Percentiles rank a stretch among this genome's conserved stretches.
phyloP scores from a whole-genome alignment of 495 filamentous ascomycete genomes.

The Podospora fimiseda region DNA sequence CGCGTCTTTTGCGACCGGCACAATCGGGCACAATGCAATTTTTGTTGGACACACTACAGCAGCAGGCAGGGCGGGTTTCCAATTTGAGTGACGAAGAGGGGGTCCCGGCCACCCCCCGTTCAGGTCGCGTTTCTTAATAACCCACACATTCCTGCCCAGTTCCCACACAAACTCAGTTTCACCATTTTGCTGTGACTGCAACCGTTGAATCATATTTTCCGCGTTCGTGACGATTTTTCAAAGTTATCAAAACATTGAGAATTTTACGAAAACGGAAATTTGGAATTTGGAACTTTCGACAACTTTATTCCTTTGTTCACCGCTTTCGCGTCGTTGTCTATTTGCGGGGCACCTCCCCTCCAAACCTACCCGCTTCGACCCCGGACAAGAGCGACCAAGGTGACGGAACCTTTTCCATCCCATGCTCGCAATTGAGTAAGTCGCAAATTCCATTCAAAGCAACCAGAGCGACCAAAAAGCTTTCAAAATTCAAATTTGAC shows the following conservation, averaged over 20 bases:
- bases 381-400: neutral
- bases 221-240: neutral
- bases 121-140: constrained; percentile 21
- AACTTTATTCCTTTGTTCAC: neutral
- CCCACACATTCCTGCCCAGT: constrained; percentile 15
- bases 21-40: constrained; percentile 10
- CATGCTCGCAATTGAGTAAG: constrained; percentile 30
- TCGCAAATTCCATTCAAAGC: constrained; percentile 6
- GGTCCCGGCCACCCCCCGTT: constrained; percentile 9
- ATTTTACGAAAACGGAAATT: neutral
- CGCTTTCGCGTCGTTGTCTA: neutral
- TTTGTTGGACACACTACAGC: constrained; percentile 23
- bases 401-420: constrained; percentile 6
- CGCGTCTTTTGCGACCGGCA: constrained; percentile 19
- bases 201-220: too few relatives aligned
- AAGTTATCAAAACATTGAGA: neutral
- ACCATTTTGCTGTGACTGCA: neutral
- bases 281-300: neutral
- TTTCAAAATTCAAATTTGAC: too few relatives aligned
- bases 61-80: constrained; percentile 8
- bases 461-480: too few relatives aligned
- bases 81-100: constrained; percentile 8
- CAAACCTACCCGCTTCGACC: neutral
- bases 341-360: constrained; percentile 8
- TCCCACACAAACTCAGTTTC: constrained; percentile 8